Evolutionary conservation across 2,329 filamentous ascomycete genomes (phyloP).

Genomic region (Xenosphaeropsis pyriputrescens): DNA sequence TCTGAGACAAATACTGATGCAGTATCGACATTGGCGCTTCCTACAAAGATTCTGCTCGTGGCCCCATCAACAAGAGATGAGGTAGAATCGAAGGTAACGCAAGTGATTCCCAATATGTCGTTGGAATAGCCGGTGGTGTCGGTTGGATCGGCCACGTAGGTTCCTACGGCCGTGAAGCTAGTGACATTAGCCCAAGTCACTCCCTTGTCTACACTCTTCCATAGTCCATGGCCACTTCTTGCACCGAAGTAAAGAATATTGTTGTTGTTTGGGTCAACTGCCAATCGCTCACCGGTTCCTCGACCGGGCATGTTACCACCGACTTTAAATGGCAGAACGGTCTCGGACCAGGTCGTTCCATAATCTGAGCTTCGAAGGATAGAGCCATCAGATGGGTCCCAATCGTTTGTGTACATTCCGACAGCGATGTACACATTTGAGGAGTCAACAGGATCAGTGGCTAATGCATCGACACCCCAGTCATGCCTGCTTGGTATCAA

Average conservation of each 20-base stretch:
- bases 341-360: slow-evolving; percentile 34
- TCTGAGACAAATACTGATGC: slow-evolving; percentile 37
- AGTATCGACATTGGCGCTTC: slow-evolving; percentile 34
- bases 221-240: slow-evolving; percentile 41
- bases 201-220: slow-evolving; percentile 41
- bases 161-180: slow-evolving; percentile 34
- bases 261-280: slow-evolving; percentile 40
- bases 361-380: slow-evolving; percentile 38
- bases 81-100: slow-evolving; percentile 39
- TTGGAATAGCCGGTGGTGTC: slow-evolving; percentile 28
- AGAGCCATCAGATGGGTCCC: slow-evolving; percentile 39
- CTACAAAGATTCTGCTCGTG: slow-evolving; percentile 41
- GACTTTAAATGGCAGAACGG: slow-evolving; percentile 39
- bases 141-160: slow-evolving; percentile 27
- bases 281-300: slow-evolving; percentile 41
- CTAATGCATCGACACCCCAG: slow-evolving; percentile 42
- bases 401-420: slow-evolving; percentile 43
- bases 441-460: slow-evolving; percentile 36
- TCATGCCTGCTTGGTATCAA: slow-evolving; percentile 23
- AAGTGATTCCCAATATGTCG: slow-evolving; percentile 32
- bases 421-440: slow-evolving; percentile 36
- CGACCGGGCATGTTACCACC: slow-evolving; percentile 48
- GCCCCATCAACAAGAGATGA: slow-evolving; percentile 28
- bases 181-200: slow-evolving; percentile 35
- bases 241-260: slow-evolving; percentile 43